These are phyloP conservation scores for Cryptosporidium andersoni DNA, from an alignment of 169 alveolate species.

Conservation along the genomic window DNA sequence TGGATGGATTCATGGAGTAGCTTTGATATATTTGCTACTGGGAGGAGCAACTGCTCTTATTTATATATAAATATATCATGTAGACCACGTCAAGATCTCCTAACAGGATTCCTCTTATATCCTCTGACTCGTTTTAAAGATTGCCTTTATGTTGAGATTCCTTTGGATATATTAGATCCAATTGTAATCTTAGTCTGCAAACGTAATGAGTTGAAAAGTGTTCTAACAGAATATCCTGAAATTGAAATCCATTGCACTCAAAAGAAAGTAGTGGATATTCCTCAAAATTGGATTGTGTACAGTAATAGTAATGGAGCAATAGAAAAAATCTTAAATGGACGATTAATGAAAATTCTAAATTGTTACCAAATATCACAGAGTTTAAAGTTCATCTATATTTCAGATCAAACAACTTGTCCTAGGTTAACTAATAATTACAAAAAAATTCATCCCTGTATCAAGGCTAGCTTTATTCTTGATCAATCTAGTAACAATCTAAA, in stretches of 20 bases:
- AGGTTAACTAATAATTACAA: constrained; percentile 46
- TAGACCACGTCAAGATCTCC: constrained; percentile 51
- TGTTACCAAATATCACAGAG: background rate
- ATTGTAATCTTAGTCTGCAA: constrained; percentile 39
- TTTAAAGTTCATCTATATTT: constrained; percentile 42
- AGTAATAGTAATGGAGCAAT: constrained; percentile 56
- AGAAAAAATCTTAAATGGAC: constrained; percentile 1
- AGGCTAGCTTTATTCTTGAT: too few relatives aligned
- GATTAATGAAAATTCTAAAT: constrained; percentile 12
- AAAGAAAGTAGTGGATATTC: constrained; percentile 7
- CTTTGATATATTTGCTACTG: constrained; percentile 55
- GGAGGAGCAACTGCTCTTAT: constrained; percentile 43
- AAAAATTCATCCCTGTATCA: background rate
- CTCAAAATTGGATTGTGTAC: constrained; percentile 5
- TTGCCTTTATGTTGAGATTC: constrained; percentile 50
- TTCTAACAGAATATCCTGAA: constrained; percentile 64
- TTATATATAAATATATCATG: constrained; percentile 62
- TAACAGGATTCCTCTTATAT: constrained; percentile 47
- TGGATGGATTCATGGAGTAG: constrained; percentile 67
- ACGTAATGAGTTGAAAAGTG: constrained; percentile 4
- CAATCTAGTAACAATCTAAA: background rate
- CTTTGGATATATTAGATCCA: constrained; percentile 46
- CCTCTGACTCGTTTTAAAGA: constrained; percentile 35
- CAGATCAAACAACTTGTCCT: constrained; percentile 61
- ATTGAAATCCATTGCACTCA: constrained; percentile 57